These are phyloP conservation scores for Scleromitrula shiraiana DNA, from an alignment of 2,329 filamentous ascomycete species.

Conservation along the genomic window DNA sequence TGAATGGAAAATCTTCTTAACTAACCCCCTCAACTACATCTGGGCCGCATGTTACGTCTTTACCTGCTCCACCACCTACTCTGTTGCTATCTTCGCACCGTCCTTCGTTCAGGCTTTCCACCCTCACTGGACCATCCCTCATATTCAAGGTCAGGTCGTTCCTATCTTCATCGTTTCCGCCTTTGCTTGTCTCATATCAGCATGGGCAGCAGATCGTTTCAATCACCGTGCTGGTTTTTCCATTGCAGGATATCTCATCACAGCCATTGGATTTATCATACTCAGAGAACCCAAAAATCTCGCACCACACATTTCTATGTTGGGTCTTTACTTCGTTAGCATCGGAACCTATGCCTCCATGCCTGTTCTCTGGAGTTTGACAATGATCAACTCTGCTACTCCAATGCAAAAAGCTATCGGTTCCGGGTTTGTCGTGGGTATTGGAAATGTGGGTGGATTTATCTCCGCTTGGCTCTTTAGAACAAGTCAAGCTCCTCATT, in stretches of 20 bases:
- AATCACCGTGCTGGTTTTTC: slow-evolving; percentile 32
- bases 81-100: slow-evolving; percentile 40
- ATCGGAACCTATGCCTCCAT: slow-evolving; percentile 54
- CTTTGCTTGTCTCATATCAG: slow-evolving; percentile 27
- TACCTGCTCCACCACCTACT: slow-evolving; percentile 47
- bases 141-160: slow-evolving; percentile 38
- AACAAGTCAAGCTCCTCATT: slow-evolving; percentile 53
- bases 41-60: slow-evolving; percentile 33
- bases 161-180: slow-evolving; percentile 33
- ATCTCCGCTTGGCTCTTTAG: slow-evolving; percentile 57
- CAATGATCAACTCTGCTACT: slow-evolving; percentile 57
- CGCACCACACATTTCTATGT: slow-evolving; percentile 25
- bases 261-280: slow-evolving; percentile 31
- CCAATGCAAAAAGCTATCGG: slow-evolving; percentile 46
- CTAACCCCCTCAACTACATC: slow-evolving; percentile 52
- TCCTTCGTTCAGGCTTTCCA: slow-evolving; percentile 60
- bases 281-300: slow-evolving; percentile 26
- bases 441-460: slow-evolving; percentile 60
- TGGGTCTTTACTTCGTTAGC: slow-evolving; percentile 60
- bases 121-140: slow-evolving; percentile 58
- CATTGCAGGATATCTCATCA: slow-evolving; percentile 24
- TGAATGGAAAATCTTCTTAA: slow-evolving; percentile 44
- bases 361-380: slow-evolving; percentile 57
- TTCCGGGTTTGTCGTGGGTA: slow-evolving; percentile 50
- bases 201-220: slow-evolving; percentile 30